These are phyloP conservation scores for Coccinonectria pachysandricola DNA, from an alignment of 2,329 filamentous ascomycete species.

Conservation along the genomic window DNA sequence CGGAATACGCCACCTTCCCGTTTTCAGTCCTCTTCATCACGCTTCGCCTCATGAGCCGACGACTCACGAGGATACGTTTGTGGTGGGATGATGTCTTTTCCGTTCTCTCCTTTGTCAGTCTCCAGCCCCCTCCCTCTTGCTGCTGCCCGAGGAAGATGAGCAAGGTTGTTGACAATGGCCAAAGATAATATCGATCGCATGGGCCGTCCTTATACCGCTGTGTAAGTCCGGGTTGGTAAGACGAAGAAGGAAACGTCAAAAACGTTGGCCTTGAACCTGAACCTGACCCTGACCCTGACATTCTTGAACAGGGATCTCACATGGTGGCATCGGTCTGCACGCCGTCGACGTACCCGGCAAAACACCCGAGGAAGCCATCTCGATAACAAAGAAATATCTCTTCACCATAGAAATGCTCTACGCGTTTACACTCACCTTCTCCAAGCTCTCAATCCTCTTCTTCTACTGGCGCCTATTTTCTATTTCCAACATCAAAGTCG, in stretches of 20 bases:
- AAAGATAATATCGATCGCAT: background rate
- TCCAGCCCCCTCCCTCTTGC: background rate
- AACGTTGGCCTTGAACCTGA: too few relatives aligned
- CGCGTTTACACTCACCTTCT: constrained; percentile 16
- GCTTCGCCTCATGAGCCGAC: constrained; percentile 10
- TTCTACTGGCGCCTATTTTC: constrained; percentile 24
- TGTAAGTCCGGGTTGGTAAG: background rate
- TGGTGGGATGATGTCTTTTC: constrained; percentile 18
- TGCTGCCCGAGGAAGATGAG: too few relatives aligned
- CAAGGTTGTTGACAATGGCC: background rate
- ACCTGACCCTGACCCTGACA: background rate
- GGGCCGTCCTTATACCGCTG: background rate
- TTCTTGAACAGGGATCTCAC: constrained; percentile 6
- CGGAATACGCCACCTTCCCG: constrained; percentile 12
- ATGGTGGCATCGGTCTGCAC: constrained; percentile 10
- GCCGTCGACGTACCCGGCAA: constrained; percentile 5
- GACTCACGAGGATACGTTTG: constrained; percentile 5
- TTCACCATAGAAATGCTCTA: constrained; percentile 18
- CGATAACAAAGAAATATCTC: constrained; percentile 5
- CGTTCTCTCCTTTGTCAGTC: constrained; percentile 7
- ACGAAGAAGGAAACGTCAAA: too few relatives aligned
- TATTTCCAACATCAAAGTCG: constrained; percentile 14
- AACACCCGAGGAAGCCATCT: constrained; percentile 4
- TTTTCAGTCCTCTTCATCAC: constrained; percentile 9
- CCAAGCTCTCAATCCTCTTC: constrained; percentile 18